Base-by-base conservation (phyloP, 108 stramenopile species). In the Nannochloropsis oceanica region DNA sequence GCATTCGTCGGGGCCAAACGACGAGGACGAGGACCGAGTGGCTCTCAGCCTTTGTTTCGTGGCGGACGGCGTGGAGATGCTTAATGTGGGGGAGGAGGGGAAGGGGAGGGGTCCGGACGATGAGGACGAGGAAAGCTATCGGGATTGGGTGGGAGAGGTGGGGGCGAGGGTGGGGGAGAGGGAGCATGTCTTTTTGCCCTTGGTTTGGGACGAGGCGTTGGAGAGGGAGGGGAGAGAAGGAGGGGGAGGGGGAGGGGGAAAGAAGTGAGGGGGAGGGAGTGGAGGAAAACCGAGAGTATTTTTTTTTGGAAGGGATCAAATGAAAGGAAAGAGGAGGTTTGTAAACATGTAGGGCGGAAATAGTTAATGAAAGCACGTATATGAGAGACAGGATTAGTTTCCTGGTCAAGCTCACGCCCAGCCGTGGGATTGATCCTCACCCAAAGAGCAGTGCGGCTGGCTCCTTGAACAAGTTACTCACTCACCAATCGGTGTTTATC, bases 31-130 rank as follows among this genome's bases (percentile, higher is more conserved):
- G 11, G 26, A 82, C 26, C 88, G 88, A 7, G 44, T 86, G 82
- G 88, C 88, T n/a, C 79, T 89, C 43, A 82, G 85, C 46, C 25
- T 89, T 44, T 85, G 88, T 81, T 89, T 82, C 25, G n/a, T 89
- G 12, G 81, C 85, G 79, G 88, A 89, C 27, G 88, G 88, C 8
- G 82, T 85, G 9, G 73, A 82, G 42, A 82, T 89, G 25, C 85
- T 89, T 12, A 50, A 79, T 10, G 84, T 50, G 25, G 42, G 83
- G 22, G 44, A 59, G 2, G 83, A 83, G 87, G 81, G n/a, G 43
- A 81, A n/a, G 83, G 84, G 87, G 83, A 82, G 87, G 46, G 42
- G 26, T 8, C 87, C 87, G 0, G 80, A 87, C 20, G 59, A 82
- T 26, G 87, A 87, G 83, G 87, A 87, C 46, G 83, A 81, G 44